A percentile compares a stretch with the other conserved stretches of the same genome.
phyloP scores from a whole-genome alignment of 2,329 filamentous ascomycete species.

The Fusarium incarnatum region DNA sequence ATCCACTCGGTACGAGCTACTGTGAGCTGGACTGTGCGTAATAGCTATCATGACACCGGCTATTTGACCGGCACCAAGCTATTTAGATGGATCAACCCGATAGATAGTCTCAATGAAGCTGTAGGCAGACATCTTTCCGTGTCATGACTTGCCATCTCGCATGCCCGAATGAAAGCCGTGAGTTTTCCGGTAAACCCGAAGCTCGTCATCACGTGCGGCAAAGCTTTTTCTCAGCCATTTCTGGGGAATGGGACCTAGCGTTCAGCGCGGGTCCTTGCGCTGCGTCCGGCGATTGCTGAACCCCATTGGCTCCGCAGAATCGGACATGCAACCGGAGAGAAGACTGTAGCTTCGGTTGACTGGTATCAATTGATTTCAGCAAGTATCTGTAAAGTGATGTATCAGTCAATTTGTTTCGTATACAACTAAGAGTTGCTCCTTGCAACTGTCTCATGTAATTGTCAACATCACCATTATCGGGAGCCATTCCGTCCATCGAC shows the following conservation, averaged over 20 bases:
- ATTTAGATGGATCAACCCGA: not conserved
- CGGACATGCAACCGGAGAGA: conserved; percentile 1
- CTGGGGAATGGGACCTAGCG: conserved; percentile 21
- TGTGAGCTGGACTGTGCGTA: not conserved
- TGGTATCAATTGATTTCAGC: not conserved
- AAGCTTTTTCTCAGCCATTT: conserved; percentile 33
- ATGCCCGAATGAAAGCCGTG: conserved; percentile 22
- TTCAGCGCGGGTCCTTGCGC: conserved; percentile 21
- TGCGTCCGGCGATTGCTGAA: conserved; percentile 22
- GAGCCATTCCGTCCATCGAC: conserved; percentile 15
- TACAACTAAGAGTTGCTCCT: not conserved
- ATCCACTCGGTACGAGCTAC: not conserved
- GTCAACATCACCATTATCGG: not conserved
- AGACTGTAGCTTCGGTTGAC: not conserved
- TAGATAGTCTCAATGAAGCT: not conserved
- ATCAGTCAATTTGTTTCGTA: not conserved
- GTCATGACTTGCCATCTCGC: not conserved
- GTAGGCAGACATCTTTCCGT: conserved; percentile 5
- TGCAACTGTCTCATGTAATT: not conserved
- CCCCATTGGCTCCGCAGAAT: conserved; percentile 29
- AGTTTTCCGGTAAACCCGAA: conserved; percentile 29
- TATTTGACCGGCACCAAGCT: not conserved
- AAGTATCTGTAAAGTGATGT: not conserved
- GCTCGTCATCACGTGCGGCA: conserved; percentile 24
- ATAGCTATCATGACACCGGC: not conserved